These are phyloP conservation scores for Fusarium sp. DNA, from an alignment of 2,329 filamentous ascomycete genomes.

Conservation along the genomic window DNA sequence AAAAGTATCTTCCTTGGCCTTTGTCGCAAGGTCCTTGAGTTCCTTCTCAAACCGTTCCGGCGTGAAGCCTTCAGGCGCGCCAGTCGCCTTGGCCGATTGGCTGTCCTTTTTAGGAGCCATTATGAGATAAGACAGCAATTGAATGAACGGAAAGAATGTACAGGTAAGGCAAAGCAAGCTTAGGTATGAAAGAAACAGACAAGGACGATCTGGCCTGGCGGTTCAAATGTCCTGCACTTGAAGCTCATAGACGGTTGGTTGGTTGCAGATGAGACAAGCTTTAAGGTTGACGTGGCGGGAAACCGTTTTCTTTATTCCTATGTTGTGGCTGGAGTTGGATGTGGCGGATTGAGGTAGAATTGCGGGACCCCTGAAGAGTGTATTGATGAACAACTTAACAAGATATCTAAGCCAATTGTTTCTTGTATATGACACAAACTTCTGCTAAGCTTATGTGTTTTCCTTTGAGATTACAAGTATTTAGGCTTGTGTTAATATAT, in stretches of 20 bases:
- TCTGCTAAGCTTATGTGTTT: background rate
- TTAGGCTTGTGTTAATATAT: background rate
- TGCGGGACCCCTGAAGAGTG: background rate
- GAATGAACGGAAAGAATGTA: constrained; percentile 14
- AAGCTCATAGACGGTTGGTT: constrained; percentile 42
- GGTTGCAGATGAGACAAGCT: constrained; percentile 30
- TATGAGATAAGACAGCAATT: background rate
- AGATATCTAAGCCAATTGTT: background rate
- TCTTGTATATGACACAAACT: background rate
- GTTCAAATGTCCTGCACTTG: constrained; percentile 50
- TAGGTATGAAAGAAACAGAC: constrained; percentile 2
- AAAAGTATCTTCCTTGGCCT: constrained; percentile 50
- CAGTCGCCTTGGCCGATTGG: constrained; percentile 34
- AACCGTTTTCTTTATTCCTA: constrained; percentile 23
- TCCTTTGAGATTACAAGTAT: background rate
- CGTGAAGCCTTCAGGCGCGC: constrained; percentile 52
- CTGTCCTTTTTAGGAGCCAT: constrained; percentile 40
- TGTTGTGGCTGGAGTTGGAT: constrained; percentile 38
- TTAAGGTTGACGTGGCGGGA: constrained; percentile 40
- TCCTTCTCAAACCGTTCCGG: constrained; percentile 66
- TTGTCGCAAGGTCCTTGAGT: constrained; percentile 61
- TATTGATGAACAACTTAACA: background rate
- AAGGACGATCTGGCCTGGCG: constrained; percentile 1
- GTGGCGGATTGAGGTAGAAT: constrained; percentile 34
- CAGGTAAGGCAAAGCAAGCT: background rate